Conservation (phyloP, 257 asterid species). For the Jasminum sambac region DNA sequence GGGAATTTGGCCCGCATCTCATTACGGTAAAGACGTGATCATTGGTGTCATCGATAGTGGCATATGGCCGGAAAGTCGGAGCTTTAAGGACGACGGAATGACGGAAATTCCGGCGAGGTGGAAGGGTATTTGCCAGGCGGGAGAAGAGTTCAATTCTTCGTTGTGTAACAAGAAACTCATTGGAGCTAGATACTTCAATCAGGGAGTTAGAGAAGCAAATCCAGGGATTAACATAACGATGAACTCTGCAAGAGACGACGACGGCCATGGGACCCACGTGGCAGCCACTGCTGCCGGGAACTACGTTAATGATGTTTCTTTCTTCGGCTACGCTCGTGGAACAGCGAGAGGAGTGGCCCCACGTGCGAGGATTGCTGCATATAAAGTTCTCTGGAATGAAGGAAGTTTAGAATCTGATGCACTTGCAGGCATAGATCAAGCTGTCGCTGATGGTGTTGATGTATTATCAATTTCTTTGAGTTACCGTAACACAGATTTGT, state of each 20-base stretch:
- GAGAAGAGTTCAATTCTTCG: conserved; percentile 42
- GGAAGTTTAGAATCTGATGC: conserved; percentile 35
- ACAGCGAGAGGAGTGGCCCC: conserved; percentile 52
- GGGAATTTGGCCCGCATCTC: conserved; percentile 44
- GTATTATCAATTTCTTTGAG: conserved; percentile 38
- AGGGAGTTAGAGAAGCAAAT: conserved; percentile 32
- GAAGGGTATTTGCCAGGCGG: conserved; percentile 47
- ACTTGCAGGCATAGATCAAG: conserved; percentile 56
- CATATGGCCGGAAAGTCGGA: conserved; percentile 47
- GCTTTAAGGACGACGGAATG: conserved; percentile 48
- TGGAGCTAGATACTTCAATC: conserved; percentile 45
- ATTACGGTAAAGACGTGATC: conserved; percentile 37
- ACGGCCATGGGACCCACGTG: conserved; percentile 48
- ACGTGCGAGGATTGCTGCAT: conserved; percentile 35
- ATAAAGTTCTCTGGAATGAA: conserved; percentile 36
- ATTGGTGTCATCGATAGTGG: conserved; percentile 43
- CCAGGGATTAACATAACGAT: conserved; percentile 18
- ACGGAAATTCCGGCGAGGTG: conserved; percentile 40
- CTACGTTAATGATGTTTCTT: conserved; percentile 32
- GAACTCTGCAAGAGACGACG: conserved; percentile 39
- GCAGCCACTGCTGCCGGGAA: conserved; percentile 50
- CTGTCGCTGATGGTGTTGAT: conserved; percentile 48
- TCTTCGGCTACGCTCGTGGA: conserved; percentile 45
- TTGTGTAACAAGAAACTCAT: conserved; percentile 42
- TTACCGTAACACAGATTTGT: conserved; percentile 5